phyloP scores from a whole-genome alignment of 2,329 filamentous ascomycete species.

The Aspergillus tubingensis region DNA sequence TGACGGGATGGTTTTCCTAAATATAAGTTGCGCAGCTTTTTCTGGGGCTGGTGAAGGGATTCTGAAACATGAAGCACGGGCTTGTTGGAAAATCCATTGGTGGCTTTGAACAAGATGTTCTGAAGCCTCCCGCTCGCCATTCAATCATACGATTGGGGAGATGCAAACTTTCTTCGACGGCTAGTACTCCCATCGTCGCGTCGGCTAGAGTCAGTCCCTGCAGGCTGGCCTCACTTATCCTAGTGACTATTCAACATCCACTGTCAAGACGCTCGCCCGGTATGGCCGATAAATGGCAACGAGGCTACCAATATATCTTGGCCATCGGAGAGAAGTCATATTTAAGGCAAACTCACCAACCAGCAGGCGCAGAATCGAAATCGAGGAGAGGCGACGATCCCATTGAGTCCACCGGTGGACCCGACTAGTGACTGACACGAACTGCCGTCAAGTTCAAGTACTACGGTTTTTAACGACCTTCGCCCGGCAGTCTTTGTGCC shows the following conservation, averaged over 20 bases:
- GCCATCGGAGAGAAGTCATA: background rate
- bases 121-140: background rate
- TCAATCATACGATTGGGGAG: slow-evolving; percentile 15
- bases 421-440: slow-evolving; percentile 13
- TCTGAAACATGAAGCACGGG: slow-evolving; percentile 25
- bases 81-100: slow-evolving; percentile 19
- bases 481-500: background rate
- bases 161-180: background rate
- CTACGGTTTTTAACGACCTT: background rate
- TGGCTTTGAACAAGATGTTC: background rate
- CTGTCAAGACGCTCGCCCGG: background rate
- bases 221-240: background rate
- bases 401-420: slow-evolving; percentile 11
- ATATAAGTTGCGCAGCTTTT: background rate
- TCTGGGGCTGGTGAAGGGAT: background rate
- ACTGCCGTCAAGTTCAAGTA: slow-evolving; percentile 9
- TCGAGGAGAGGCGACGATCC: background rate
- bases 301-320: too few relatives aligned
- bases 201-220: background rate
- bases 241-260: background rate
- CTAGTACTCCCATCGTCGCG: background rate
- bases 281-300: background rate
- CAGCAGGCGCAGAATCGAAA: background rate
- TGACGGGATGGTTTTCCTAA: background rate
- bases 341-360: background rate